Base-by-base conservation (phyloP, 805 yeast genomes). In the Barnettozyma californica region DNA sequence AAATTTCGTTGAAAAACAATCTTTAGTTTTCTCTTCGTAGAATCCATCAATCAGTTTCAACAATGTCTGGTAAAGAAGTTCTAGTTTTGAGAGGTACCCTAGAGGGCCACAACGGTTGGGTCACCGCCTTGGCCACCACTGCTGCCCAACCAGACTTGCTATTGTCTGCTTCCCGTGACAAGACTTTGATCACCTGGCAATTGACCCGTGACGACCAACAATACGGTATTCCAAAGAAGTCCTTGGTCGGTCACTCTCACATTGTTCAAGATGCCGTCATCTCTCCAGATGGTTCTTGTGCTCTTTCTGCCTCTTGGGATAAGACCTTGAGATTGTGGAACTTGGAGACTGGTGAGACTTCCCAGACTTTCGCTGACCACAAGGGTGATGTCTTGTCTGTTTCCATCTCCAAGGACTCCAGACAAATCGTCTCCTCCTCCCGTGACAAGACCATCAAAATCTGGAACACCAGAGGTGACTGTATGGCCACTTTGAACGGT, bases 281-380 rank as follows among this genome's bases (percentile, higher is more conserved):
- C 77, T 88, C 98, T 60, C 90, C 95, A 70, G 99, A 94, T 72
- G 98, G 98, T 74, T 83, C 84, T 69, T 92, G 83, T 81, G 98
- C 97, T 69, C 79, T 94, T 73, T 94, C 99, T 59, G 97, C 95
- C 68, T 94, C 99, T 67, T 94, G 99, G 99, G 99, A 94, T 76
- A 89, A 87, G 81, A 91, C 99, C 70, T 81, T 95, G 73, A 92
- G 98, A 83, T 84, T 94, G 70, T 94, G 99, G 99, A 90, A 89
- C 74, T 81, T 94, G 67, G 84, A 83, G 72, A 80, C 91, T 66
- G 99, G 98, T 80, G 88, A 83, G 75, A 83, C 90, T 69, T 79
- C 90, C 74, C 82, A 82, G 73, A 91, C 97, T 79, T 94, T 92
- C 71, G 96, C 85, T 64, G 99, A 99, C 69, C 99, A 94, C 95